Percentiles rank a stretch among this genome's conserved stretches.
Evolutionary conservation across 2,329 filamentous ascomycete genomes (phyloP).

Genomic region (Diaporthe longicolla): DNA sequence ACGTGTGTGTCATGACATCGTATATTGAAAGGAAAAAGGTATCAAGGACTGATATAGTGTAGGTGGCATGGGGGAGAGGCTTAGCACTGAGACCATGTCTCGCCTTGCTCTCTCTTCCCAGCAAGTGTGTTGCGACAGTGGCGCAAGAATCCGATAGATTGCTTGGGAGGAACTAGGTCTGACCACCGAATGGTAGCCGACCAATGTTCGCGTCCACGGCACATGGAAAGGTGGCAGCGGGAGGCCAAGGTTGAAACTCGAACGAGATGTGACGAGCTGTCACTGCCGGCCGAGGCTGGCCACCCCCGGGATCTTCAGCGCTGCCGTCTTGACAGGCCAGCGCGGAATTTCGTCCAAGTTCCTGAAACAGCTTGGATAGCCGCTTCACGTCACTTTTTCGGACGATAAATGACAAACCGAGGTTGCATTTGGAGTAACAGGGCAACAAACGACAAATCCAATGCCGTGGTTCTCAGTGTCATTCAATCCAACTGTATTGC

Average conservation of each 20-base stretch:
- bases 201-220: constrained; percentile 21
- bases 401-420: background rate
- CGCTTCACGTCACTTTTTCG: constrained; percentile 20
- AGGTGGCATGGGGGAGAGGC: background rate
- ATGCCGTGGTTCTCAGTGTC: background rate
- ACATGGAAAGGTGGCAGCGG: constrained; percentile 7
- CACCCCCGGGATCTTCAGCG: constrained; percentile 7
- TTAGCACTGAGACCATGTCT: background rate
- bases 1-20: constrained; percentile 38
- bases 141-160: constrained; percentile 9
- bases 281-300: constrained; percentile 25
- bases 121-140: constrained; percentile 8
- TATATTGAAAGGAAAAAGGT: constrained; percentile 2
- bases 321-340: constrained; percentile 22
- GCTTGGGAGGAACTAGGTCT: constrained; percentile 27
- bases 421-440: background rate
- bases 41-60: background rate
- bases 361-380: constrained; percentile 38
- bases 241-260: constrained; percentile 6
- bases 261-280: constrained; percentile 8
- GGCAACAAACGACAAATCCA: background rate
- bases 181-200: background rate
- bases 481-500: background rate
- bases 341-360: constrained; percentile 28
- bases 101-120: background rate